These are phyloP conservation scores for Theobroma grandiflorum DNA, from an alignment of 441 rosid species.

Conservation along the genomic window DNA sequence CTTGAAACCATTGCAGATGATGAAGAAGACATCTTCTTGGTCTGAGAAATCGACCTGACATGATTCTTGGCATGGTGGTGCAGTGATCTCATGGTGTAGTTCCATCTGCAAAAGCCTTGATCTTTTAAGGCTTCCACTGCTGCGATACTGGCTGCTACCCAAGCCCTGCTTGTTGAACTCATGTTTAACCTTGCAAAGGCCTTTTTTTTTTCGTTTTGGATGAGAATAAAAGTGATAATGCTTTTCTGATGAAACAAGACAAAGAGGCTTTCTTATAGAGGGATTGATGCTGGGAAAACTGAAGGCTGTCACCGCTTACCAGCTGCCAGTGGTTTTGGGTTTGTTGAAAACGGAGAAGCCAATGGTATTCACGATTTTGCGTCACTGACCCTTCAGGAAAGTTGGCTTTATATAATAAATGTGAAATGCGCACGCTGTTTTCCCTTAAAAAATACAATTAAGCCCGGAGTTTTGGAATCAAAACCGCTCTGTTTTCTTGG, in stretches of 20 bases:
- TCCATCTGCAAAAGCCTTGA: conserved; percentile 44
- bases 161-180: conserved; percentile 44
- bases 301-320: neutral
- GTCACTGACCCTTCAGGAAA: no score
- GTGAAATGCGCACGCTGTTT: no score
- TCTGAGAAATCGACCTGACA: neutral
- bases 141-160: conserved; percentile 55
- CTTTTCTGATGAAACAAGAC: neutral
- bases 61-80: conserved; percentile 14
- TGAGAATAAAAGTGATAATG: neutral
- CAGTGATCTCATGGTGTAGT: neutral
- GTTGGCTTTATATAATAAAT: no score
- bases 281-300: neutral
- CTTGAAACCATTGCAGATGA: neutral
- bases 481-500: no score
- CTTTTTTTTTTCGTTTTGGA: neutral
- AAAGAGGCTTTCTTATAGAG: neutral
- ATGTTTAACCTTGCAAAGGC: neutral
- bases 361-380: no score
- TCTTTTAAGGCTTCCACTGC: conserved; percentile 58
- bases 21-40: conserved; percentile 7
- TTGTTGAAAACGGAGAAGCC: no score
- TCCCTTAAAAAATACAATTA: no score
- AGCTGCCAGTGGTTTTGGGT: no score
- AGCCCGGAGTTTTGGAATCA: no score